Base-by-base conservation (phyloP, 75 land plant genomes). In the Selaginella moellendorffii region DNA sequence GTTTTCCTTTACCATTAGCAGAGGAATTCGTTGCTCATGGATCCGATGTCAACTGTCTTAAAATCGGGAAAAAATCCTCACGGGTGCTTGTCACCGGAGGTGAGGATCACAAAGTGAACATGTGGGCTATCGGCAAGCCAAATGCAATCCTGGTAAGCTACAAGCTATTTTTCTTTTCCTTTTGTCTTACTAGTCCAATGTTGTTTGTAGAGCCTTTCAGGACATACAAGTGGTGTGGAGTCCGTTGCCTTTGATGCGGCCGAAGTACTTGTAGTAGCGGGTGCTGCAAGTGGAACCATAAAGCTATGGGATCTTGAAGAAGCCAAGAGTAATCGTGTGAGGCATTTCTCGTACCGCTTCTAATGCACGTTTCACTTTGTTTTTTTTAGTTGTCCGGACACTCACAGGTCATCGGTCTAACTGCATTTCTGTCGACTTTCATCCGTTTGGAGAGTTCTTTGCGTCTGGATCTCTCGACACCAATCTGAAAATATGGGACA, bases 351-450 rank as follows among this genome's bases (percentile, higher is more conserved):
- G n/a, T n/a, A n/a, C n/a, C n/a, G n/a, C n/a, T n/a, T n/a, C n/a
- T n/a, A n/a, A 28, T 27, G 8, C 5, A 64, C 31, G n/a, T 30
- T 54, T 36, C n/a, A n/a, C n/a, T 56, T n/a, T 46, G 65, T 36
- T 28, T 30, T 26, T 56, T 56, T 8, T n/a, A 56, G 59, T 56
- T 56, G 59, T 56, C 8, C 59, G 59, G 2, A 56, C 59, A 25
- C 59, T 24, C 59, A 56, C 59, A 2, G 59, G 59, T 2, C 59
- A 56, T 56, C 59, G 59, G 2, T 56, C 59, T 8, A 56, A 56
- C 24, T 56, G 59, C 59, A 56, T 56, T 24, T 56, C 59, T 56
- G 77, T 56, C 17, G 59, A 56, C 19, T 56, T 56, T 56, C 59
- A 56, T 24, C 59, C 59, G 21, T 24, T 56, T 56, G 59, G 59